A percentile compares a stretch with the other conserved stretches of the same genome.
phyloP scores from a whole-genome alignment of 2,329 filamentous ascomycete genomes.

The Teratosphaeria nubilosa region DNA sequence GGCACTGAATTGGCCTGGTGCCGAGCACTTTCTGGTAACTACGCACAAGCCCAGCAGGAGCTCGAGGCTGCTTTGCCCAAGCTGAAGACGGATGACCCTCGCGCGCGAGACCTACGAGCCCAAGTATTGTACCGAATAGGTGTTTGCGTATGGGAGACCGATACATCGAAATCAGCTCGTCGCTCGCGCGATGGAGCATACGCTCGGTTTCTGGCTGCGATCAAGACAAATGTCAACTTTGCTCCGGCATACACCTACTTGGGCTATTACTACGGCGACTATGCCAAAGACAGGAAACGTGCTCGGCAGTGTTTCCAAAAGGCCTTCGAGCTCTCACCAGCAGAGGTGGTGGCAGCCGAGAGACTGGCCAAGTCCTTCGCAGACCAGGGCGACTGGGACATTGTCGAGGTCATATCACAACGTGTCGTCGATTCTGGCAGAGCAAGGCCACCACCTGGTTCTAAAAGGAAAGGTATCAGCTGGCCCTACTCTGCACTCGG shows the following conservation, averaged over 20 bases:
- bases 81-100: slow-evolving; percentile 51
- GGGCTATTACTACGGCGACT: slow-evolving; percentile 84
- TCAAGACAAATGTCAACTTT: slow-evolving; percentile 79
- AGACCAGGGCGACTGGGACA: slow-evolving; percentile 86
- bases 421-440: slow-evolving; percentile 92
- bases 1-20: slow-evolving; percentile 88
- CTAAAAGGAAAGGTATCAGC: slow-evolving; percentile 83
- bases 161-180: slow-evolving; percentile 62
- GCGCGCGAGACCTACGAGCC: slow-evolving; percentile 62
- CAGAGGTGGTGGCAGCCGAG: slow-evolving; percentile 79
- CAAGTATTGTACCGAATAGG: slow-evolving; percentile 82
- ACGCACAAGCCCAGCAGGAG: slow-evolving; percentile 55
- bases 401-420: slow-evolving; percentile 85
- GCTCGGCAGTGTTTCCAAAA: slow-evolving; percentile 93
- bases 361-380: slow-evolving; percentile 78
- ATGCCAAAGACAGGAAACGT: slow-evolving; percentile 74
- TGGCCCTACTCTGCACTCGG: slow-evolving; percentile 94
- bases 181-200: slow-evolving; percentile 78
- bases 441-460: slow-evolving; percentile 79
- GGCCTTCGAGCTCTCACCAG: slow-evolving; percentile 81
- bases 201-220: slow-evolving; percentile 66
- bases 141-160: slow-evolving; percentile 74
- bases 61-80: slow-evolving; percentile 59
- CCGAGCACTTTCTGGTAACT: slow-evolving; percentile 70
- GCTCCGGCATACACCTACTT: slow-evolving; percentile 87